Evolutionary conservation across 805 yeast genomes (phyloP), one percentile per base, ranked within the genome.

Genomic region (Pichia nanzhaoensis): DNA sequence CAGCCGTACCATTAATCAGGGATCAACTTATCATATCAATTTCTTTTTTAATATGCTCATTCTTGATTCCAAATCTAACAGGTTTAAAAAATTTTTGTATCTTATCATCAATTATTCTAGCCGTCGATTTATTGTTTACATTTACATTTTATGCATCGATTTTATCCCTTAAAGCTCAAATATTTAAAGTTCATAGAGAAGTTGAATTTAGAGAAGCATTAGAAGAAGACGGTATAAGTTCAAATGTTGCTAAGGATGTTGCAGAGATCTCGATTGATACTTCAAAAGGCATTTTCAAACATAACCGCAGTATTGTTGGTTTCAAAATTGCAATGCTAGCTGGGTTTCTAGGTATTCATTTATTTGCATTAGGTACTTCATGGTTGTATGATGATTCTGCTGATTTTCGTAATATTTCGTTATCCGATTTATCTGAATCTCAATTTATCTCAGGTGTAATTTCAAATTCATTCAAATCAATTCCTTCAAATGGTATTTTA

Each of bases 221-320:
- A 51, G 93, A 90, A 68, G 99, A 91, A 61, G 99, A 91, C 58
- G 98, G 99, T 21, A 77, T 91, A 30, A 74, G 84, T 37, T 77
- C 79, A 34, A 63, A 69, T 39, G 84, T 84, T 30, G 96, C 96
- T 10, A 80, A 77, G 51, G 73, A 79, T 33, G 90, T 89, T 31
- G 79, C 81, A 16, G 65, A 59, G 37, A 56, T 67, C 30, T 49
- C 61, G 13, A 52, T 51, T 44, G 61, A 57, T 52, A 49, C 58
- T 58, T 47, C 58, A 12, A 51, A 52, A 12, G 35, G 58, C 43
- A 52, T 58, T 40, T 69, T 60, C 47, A 63, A 51, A 53, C 75
- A 52, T 44, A 65, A 69, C 51, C 64, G 70, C 19, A 60, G 65
- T 32, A 71, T 83, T 28, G 68, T 77, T 20, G 65, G 77, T 7